Conservation (phyloP, 1,284 basidiomycete genomes). For the Malassezia slooffiae region DNA sequence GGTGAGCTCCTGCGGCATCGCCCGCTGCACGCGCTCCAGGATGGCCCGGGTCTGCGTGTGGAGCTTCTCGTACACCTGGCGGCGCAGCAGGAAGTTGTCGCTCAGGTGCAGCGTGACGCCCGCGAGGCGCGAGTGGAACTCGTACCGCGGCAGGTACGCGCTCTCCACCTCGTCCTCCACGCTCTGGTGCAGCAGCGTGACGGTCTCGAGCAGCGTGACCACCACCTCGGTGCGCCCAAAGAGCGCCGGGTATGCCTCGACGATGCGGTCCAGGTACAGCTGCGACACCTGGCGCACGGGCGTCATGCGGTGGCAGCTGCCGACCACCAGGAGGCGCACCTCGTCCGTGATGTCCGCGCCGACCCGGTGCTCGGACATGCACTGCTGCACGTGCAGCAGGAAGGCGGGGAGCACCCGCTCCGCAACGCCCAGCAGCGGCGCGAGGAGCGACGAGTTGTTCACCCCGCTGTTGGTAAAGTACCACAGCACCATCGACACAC, state of each 20-base stretch:
- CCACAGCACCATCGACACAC: conserved; percentile 68
- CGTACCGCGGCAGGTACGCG: conserved; percentile 83
- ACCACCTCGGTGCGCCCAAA: conserved; percentile 83
- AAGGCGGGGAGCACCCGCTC: conserved; percentile 58
- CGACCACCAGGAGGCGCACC: conserved; percentile 64
- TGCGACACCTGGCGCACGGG: conserved; percentile 72
- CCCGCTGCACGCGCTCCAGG: conserved; percentile 71
- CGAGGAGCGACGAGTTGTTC: conserved; percentile 58
- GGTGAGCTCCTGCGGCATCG: conserved; percentile 83
- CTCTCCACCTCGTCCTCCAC: conserved; percentile 85
- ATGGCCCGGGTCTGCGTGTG: conserved; percentile 65
- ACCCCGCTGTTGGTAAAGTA: conserved; percentile 84
- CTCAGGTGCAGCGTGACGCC: conserved; percentile 68
- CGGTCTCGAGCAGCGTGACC: conserved; percentile 64
- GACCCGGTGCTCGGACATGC: conserved; percentile 67
- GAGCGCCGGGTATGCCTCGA: conserved; percentile 85
- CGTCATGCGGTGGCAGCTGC: conserved; percentile 69
- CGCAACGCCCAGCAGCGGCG: conserved; percentile 73
- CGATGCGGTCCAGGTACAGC: conserved; percentile 69
- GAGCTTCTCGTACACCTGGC: conserved; percentile 67
- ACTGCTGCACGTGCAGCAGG: conserved; percentile 47
- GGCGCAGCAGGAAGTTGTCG: conserved; percentile 75
- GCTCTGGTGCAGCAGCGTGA: conserved; percentile 74
- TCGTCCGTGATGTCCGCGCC: conserved; percentile 64
- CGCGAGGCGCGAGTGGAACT: conserved; percentile 65